These are phyloP conservation scores for Colletotrichum cereale DNA, from an alignment of 2,329 filamentous ascomycete genomes.

Conservation along the genomic window DNA sequence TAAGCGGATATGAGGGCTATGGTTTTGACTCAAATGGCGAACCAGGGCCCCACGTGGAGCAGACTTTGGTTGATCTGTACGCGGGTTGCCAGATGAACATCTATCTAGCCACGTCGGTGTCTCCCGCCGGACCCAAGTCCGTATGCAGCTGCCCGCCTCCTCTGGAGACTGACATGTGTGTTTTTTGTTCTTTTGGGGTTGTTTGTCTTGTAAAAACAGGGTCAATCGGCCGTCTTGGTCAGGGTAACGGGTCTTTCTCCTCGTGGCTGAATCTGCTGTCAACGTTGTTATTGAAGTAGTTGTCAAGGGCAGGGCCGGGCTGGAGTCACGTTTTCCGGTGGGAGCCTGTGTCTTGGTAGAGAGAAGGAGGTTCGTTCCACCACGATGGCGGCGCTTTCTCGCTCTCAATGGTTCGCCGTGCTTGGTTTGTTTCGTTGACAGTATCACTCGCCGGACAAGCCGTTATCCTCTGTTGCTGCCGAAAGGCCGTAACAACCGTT, in stretches of 20 bases:
- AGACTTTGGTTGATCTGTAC: background rate
- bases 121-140: background rate
- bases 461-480: background rate
- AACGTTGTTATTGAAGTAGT: background rate
- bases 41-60: background rate
- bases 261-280: background rate
- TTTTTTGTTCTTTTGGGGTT: too few species aligned
- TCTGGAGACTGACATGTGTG: background rate
- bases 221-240: background rate
- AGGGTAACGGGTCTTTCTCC: background rate
- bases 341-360: background rate
- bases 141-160: background rate
- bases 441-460: background rate
- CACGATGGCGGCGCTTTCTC: background rate
- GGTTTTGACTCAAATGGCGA: background rate
- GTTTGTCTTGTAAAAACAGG: background rate
- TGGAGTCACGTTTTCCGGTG: background rate
- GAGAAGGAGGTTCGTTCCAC: background rate
- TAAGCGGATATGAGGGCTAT: background rate
- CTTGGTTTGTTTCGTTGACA: background rate
- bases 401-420: background rate
- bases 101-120: background rate
- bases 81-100: too few species aligned
- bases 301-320: background rate
- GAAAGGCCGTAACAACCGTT: background rate